These are phyloP conservation scores for Baorangia bicolor DNA, from an alignment of 768 basidiomycete species.

Conservation along the genomic window DNA sequence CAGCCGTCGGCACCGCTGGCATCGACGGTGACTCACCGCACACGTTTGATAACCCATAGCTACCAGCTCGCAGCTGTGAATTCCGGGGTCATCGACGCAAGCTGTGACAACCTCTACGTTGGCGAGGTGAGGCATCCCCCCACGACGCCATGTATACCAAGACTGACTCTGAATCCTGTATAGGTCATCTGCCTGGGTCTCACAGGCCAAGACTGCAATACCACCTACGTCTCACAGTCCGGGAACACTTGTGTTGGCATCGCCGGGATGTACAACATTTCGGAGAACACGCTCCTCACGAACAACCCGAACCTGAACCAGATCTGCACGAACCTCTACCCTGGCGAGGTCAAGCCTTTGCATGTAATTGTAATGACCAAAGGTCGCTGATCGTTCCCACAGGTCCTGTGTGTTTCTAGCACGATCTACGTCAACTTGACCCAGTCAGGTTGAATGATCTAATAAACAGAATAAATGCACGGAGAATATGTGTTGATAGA, in stretches of 20 bases:
- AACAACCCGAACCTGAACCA: constrained; percentile 68
- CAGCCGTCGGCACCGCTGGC: neutral
- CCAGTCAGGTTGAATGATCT: constrained; percentile 1
- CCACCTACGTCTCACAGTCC: constrained; percentile 43
- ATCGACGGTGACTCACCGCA: neutral
- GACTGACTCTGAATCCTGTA: neutral
- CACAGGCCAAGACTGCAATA: constrained; percentile 53
- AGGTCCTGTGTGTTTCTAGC: constrained; percentile 30
- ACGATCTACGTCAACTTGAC: constrained; percentile 25
- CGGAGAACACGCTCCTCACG: constrained; percentile 43
- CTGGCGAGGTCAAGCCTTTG: constrained; percentile 48
- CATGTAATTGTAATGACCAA: neutral
- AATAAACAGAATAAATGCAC: neutral
- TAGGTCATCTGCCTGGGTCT: constrained; percentile 58
- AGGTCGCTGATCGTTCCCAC: neutral
- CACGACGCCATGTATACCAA: neutral
- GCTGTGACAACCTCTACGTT: constrained; percentile 55
- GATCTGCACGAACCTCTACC: constrained; percentile 54
- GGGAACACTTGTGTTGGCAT: constrained; percentile 56
- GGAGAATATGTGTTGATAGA: neutral
- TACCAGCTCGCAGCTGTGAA: constrained; percentile 61
- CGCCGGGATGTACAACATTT: constrained; percentile 40
- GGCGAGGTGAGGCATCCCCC: constrained; percentile 40
- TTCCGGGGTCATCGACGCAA: constrained; percentile 44
- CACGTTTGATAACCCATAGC: constrained; percentile 24